Percentiles rank a stretch among this genome's conserved stretches.
Conservation (phyloP, 148 eudicot species). For the Persicaria maculosa region DNA sequence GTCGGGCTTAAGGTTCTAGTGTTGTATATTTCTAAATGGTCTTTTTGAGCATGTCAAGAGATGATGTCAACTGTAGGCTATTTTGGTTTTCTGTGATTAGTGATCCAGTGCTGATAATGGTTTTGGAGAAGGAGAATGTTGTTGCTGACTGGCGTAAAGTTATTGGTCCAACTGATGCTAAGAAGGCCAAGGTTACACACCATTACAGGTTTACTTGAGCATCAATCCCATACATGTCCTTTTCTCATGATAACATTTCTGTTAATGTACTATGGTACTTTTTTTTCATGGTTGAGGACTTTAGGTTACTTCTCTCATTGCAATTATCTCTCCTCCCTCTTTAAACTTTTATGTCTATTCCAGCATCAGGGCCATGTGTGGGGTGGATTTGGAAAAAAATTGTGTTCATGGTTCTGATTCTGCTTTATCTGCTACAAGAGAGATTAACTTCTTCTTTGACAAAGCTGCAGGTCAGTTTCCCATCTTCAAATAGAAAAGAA, state of each 20-base stretch:
- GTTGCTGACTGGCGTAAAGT: conserved; percentile 86
- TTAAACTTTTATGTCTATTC: no score
- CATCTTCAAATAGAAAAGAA: neutral
- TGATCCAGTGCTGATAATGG: conserved; percentile 82
- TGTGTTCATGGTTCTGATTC: conserved; percentile 98
- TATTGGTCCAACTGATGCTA: conserved; percentile 92
- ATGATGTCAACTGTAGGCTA: neutral
- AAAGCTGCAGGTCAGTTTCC: conserved; percentile 29
- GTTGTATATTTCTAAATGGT: neutral
- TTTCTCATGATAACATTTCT: neutral
- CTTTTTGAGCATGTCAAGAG: neutral
- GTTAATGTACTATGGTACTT: neutral
- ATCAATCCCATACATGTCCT: neutral
- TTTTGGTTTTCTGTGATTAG: conserved; percentile 26
- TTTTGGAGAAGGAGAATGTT: conserved; percentile 80
- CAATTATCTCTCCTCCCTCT: conserved; percentile 7
- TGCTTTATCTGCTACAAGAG: conserved; percentile 66
- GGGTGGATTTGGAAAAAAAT: conserved; percentile 45
- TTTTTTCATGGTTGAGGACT: neutral
- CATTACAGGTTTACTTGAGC: conserved; percentile 49
- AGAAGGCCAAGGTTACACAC: conserved; percentile 67
- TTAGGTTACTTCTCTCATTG: neutral
- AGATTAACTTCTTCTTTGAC: conserved; percentile 71
- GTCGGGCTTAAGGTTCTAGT: neutral
- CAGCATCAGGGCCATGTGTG: conserved; percentile 94